These are phyloP conservation scores for Aegilops speltoides DNA, from an alignment of 176 grass and related monocot genomes.

Conservation along the genomic window DNA sequence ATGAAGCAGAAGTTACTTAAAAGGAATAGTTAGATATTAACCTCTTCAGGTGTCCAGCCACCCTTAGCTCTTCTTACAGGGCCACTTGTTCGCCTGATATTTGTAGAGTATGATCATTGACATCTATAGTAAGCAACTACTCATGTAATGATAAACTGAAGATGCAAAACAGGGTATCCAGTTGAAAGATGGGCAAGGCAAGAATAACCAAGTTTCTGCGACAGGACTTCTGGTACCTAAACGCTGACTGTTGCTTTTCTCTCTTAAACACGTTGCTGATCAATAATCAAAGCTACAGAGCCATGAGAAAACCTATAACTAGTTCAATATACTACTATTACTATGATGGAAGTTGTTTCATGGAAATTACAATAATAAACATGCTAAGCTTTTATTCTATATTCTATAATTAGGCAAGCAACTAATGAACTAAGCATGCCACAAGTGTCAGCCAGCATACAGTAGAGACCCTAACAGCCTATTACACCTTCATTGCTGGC, in stretches of 20 bases:
- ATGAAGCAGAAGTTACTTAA: not conserved
- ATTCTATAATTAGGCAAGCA: not conserved
- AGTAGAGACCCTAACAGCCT: not conserved
- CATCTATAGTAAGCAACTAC: not conserved
- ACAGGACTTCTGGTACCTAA: not conserved
- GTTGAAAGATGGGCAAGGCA: not conserved
- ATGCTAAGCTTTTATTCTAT: not conserved
- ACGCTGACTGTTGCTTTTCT: not conserved
- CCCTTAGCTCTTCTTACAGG: conserved; percentile 93
- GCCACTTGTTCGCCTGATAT: conserved; percentile 68
- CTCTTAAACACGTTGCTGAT: not conserved
- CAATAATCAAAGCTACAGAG: not conserved
- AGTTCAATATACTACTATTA: not conserved
- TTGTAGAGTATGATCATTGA: conserved; percentile 11
- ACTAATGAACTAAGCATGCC: not conserved
- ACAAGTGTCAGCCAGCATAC: not conserved
- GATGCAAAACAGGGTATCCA: not conserved
- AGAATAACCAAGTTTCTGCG: not conserved
- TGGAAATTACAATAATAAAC: conserved; percentile 1
- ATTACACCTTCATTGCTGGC: conserved; percentile 5
- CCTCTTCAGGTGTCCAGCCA: conserved; percentile 87
- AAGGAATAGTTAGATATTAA: conserved; percentile 36
- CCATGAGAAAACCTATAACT: conserved; percentile 18
- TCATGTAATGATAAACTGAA: conserved; percentile 16
- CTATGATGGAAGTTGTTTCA: not conserved